These are phyloP conservation scores for Mrakia frigida DNA, from an alignment of 768 basidiomycete genomes.

Conservation along the genomic window DNA sequence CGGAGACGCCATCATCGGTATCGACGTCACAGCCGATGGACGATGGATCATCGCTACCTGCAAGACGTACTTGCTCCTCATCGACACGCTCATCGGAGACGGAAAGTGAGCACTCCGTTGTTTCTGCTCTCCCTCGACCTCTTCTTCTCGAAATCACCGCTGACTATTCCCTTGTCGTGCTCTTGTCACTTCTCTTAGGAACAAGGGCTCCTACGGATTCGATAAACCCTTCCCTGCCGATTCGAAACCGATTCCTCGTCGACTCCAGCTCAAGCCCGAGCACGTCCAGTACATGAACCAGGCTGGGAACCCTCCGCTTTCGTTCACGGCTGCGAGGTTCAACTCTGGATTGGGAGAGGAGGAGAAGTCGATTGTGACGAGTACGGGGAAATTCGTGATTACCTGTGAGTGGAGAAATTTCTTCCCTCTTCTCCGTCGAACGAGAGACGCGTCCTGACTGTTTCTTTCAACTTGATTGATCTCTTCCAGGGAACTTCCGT, in stretches of 20 bases:
- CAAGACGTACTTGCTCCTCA: slow-evolving; percentile 84
- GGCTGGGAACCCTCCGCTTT: slow-evolving; percentile 71
- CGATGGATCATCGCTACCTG: slow-evolving; percentile 95
- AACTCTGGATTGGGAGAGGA: slow-evolving; percentile 81
- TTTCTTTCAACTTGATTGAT: too few species aligned
- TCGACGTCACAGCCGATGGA: slow-evolving; percentile 90
- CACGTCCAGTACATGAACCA: slow-evolving; percentile 97
- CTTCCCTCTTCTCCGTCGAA: neutral
- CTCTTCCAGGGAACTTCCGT: slow-evolving; percentile 66
- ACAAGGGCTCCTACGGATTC: slow-evolving; percentile 60
- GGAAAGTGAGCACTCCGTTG: slow-evolving; percentile 47
- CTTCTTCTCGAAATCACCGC: too few species aligned
- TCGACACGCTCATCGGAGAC: slow-evolving; percentile 90
- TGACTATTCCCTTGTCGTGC: neutral
- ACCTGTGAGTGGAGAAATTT: slow-evolving; percentile 69
- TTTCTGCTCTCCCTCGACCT: too few species aligned
- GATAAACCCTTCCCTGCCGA: slow-evolving; percentile 92
- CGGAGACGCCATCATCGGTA: slow-evolving; percentile 88
- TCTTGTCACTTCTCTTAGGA: slow-evolving; percentile 11
- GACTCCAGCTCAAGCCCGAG: slow-evolving; percentile 80
- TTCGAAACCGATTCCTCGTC: slow-evolving; percentile 82
- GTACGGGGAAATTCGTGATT: slow-evolving; percentile 62
- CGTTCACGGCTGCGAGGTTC: slow-evolving; percentile 92
- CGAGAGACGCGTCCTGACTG: neutral
- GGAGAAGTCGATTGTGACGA: slow-evolving; percentile 53